These are phyloP conservation scores for Jasminum sambac DNA, from an alignment of 257 asterid species.

Conservation along the genomic window DNA sequence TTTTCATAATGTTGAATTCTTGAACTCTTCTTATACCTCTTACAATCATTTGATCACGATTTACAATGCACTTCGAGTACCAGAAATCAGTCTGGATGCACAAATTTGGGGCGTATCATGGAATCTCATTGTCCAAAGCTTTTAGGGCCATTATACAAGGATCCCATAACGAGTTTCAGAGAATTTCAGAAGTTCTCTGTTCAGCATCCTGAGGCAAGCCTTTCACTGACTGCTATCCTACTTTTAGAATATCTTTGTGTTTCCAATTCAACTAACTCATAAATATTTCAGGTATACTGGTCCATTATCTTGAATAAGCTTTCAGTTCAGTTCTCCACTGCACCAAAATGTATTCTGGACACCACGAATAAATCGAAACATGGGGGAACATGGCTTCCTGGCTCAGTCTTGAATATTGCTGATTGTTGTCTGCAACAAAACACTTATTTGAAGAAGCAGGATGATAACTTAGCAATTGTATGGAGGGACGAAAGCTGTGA, in stretches of 20 bases:
- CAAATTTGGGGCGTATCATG: constrained; percentile 89
- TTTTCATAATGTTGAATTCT: background rate
- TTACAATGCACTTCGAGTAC: constrained; percentile 14
- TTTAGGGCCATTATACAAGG: constrained; percentile 62
- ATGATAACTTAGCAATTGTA: constrained; percentile 61
- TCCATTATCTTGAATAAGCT: constrained; percentile 58
- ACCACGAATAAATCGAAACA: constrained; percentile 56
- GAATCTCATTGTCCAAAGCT: constrained; percentile 75
- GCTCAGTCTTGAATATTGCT: constrained; percentile 78
- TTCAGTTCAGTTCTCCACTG: constrained; percentile 47
- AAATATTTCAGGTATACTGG: constrained; percentile 71
- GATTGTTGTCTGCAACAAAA: constrained; percentile 71
- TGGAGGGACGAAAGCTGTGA: constrained; percentile 83
- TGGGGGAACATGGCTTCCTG: constrained; percentile 88
- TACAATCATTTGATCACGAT: constrained; percentile 13
- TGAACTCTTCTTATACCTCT: background rate
- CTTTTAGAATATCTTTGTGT: constrained; percentile 1
- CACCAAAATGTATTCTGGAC: constrained; percentile 72
- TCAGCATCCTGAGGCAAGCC: constrained; percentile 74
- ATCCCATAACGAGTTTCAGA: constrained; percentile 72
- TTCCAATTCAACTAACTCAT: constrained; percentile 1
- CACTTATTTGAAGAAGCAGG: constrained; percentile 51
- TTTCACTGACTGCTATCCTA: constrained; percentile 17
- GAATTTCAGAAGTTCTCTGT: constrained; percentile 74
- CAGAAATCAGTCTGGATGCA: constrained; percentile 55